Percentiles rank a stretch among this genome's conserved stretches.
Conservation (phyloP, 192 early-diverging fungal genomes). For the Irineochytrium annulatum region DNA sequence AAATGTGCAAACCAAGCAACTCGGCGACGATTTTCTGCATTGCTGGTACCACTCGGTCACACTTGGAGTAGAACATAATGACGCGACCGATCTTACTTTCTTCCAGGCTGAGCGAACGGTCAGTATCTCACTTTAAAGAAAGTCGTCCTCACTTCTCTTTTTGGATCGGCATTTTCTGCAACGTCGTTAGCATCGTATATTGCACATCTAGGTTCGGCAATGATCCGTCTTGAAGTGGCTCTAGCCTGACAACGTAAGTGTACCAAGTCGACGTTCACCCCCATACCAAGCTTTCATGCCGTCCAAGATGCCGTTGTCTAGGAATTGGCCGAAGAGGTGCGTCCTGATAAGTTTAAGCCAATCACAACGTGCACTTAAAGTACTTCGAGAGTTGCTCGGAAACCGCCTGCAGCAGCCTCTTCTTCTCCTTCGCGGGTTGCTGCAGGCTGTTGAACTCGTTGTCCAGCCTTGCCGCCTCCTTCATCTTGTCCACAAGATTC, state of each 20-base stretch:
- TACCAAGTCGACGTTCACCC: background rate
- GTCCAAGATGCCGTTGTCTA: slow-evolving; percentile 83
- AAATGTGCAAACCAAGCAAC: slow-evolving; percentile 41
- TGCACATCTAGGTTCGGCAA: slow-evolving; percentile 89
- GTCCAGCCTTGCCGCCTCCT: slow-evolving; percentile 60
- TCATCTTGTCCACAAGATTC: slow-evolving; percentile 47
- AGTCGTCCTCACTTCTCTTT: slow-evolving; percentile 3
- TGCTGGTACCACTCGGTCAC: slow-evolving; percentile 63
- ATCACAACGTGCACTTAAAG: background rate
- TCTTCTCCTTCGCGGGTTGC: slow-evolving; percentile 65
- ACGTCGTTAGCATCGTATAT: slow-evolving; percentile 64
- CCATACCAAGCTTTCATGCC: slow-evolving; percentile 70
- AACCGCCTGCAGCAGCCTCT: slow-evolving; percentile 59
- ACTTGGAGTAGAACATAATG: slow-evolving; percentile 86
- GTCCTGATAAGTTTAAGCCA: slow-evolving; percentile 28
- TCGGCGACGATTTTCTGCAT: slow-evolving; percentile 72
- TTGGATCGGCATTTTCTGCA: slow-evolving; percentile 53
- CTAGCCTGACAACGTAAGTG: slow-evolving; percentile 50
- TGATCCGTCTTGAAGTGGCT: slow-evolving; percentile 83
- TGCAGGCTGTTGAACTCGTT: slow-evolving; percentile 53
- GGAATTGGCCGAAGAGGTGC: slow-evolving; percentile 64
- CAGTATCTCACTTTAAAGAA: background rate
- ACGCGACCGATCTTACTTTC: slow-evolving; percentile 81
- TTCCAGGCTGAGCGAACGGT: slow-evolving; percentile 57
- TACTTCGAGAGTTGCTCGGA: slow-evolving; percentile 57